Base-by-base conservation (phyloP, 257 asterid genomes). In the Solanum commersonii region DNA sequence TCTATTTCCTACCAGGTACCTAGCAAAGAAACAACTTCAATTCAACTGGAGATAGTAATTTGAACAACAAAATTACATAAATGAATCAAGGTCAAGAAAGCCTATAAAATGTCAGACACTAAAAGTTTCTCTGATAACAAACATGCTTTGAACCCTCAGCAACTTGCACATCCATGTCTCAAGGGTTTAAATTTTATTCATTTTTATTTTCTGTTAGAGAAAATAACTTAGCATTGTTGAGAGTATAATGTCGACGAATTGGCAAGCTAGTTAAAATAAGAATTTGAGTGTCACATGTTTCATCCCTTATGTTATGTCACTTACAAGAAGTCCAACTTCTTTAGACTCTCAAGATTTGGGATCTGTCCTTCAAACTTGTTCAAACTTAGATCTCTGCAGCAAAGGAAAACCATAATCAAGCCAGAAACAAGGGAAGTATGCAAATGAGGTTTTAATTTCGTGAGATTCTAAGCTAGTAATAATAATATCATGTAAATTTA, bases 341-440 rank as follows among this genome's bases (percentile, higher is more conserved):
- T 3, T 38, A 86, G 84, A 44, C 86, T 35, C 68, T 35, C 87
- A 46, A 93, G 88, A 89, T 89, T 40, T 35, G 96, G 93, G 60
- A 93, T 86, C 84, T 6, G 82, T 77, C 98, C 96, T 68, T 88
- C 89, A 81, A 93, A 84, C 14, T 82, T 92, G 91, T 94, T 94
- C 84, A 94, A 92, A 49, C 96, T 94, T 81, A 94, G 88, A 88
- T 94, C 98, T 81, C 98, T 94, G 91, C 90, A 87, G 46, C 73
- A 68, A 60, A 88, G 18, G 76, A 88, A 35, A 79, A 27, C 25
- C 25, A 79, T 14, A 25, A 5, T 79, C 65, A 79, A 79, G 38
- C 2, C 25, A 20, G 65, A 79, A 44, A 42, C 25, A 77, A 77
- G 73, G 20, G 5, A 67, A 67, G 73, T 10, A 67, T 65, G 34